Percentiles rank a stretch among this genome's conserved stretches.
Conservation (phyloP, 1,284 basidiomycete species). For the Pseudozyma thailandica region DNA sequence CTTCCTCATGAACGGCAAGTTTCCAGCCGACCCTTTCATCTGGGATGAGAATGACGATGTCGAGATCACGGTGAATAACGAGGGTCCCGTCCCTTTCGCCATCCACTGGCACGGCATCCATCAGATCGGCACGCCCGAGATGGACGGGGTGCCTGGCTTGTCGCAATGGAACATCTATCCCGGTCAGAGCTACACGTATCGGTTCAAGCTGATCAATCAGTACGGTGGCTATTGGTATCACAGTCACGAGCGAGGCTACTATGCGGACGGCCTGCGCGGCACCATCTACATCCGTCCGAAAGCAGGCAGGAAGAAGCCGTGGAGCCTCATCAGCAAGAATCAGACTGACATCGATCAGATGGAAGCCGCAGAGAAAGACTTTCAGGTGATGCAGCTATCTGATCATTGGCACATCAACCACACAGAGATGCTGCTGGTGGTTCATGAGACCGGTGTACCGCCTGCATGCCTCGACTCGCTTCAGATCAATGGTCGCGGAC, state of each 20-base stretch:
- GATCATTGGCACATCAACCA: conserved; percentile 57
- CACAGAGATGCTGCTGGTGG: conserved; percentile 42
- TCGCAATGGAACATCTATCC: conserved; percentile 53
- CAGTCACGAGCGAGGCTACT: conserved; percentile 51
- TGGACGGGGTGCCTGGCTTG: conserved; percentile 55
- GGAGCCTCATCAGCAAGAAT: conserved; percentile 34
- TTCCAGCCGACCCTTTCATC: conserved; percentile 41
- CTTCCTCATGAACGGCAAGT: conserved; percentile 52
- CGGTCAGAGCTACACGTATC: conserved; percentile 43
- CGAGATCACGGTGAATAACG: conserved; percentile 44
- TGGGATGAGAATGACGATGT: conserved; percentile 56
- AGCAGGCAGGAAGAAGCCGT: conserved; percentile 34
- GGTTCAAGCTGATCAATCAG: conserved; percentile 50
- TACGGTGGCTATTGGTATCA: conserved; percentile 54
- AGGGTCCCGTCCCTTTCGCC: conserved; percentile 44
- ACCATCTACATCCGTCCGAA: conserved; percentile 51
- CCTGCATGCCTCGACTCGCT: conserved; percentile 54
- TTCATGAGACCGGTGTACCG: conserved; percentile 50
- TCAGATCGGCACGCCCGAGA: conserved; percentile 52
- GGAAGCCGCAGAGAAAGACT: conserved; percentile 46
- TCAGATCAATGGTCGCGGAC: conserved; percentile 49
- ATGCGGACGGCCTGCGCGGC: conserved; percentile 45
- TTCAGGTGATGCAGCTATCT: conserved; percentile 30
- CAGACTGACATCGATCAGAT: conserved; percentile 41
- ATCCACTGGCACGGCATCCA: conserved; percentile 55